These are phyloP conservation scores for Grosmannia serpens DNA, from an alignment of 2,329 filamentous ascomycete species.

Conservation along the genomic window DNA sequence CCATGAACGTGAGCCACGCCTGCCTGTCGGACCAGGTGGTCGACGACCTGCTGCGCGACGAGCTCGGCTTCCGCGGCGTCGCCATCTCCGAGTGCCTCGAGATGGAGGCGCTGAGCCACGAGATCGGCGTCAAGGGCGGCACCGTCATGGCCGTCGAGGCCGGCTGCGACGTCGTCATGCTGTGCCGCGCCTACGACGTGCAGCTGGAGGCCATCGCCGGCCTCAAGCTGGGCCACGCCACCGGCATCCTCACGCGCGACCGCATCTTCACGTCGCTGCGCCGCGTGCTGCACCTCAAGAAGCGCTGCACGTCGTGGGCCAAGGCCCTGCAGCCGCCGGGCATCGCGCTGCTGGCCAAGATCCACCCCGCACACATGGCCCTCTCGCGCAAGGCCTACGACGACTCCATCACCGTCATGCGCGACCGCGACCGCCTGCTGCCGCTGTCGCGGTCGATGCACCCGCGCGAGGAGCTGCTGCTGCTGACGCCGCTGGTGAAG, in stretches of 20 bases:
- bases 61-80: conserved; percentile 82
- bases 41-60: conserved; percentile 75
- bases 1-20: conserved; percentile 90
- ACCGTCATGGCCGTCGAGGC: conserved; percentile 97
- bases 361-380: conserved; percentile 71
- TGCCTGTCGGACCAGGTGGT: conserved; percentile 90
- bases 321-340: conserved; percentile 83
- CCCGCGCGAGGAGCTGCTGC: conserved; percentile 74
- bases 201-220: conserved; percentile 89
- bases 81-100: conserved; percentile 92
- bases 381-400: conserved; percentile 83
- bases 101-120: conserved; percentile 91
- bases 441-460: conserved; percentile 74
- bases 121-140: conserved; percentile 92
- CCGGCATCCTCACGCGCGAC: conserved; percentile 73
- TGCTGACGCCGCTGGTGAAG: conserved; percentile 82
- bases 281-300: conserved; percentile 70
- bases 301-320: conserved; percentile 78
- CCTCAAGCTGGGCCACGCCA: conserved; percentile 79
- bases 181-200: conserved; percentile 78
- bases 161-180: conserved; percentile 80
- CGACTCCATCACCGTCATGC: conserved; percentile 81
- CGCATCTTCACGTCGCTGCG: conserved; percentile 71
- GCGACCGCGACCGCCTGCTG: conserved; percentile 75
- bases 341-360: conserved; percentile 60